Conservation (phyloP, 192 early-diverging fungal genomes). For the Haplosporangium gracile region DNA sequence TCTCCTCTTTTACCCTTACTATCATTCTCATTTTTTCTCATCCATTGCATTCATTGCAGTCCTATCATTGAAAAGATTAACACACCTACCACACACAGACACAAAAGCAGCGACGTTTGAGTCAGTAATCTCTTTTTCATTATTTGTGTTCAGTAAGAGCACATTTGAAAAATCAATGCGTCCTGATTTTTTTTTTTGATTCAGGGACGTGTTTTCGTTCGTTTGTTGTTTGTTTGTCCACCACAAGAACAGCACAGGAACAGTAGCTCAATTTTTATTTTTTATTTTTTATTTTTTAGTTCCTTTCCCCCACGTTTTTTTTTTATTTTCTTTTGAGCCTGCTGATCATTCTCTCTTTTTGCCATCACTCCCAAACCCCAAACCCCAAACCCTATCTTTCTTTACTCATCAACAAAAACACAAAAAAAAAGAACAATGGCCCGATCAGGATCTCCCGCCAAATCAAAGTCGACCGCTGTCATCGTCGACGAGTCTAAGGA, state of each 20-base stretch:
- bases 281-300: neutral
- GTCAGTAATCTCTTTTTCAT: no score
- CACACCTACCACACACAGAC: no score
- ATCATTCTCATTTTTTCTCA: neutral
- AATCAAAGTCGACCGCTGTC: conserved; percentile 3
- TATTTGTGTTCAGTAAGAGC: neutral
- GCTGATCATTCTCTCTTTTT: neutral
- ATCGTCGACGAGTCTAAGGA: conserved; percentile 6
- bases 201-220: neutral
- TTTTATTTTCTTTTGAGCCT: neutral
- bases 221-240: neutral
- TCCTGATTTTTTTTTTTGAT: no score
- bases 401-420: neutral
- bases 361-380: neutral
- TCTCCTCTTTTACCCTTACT: conserved; percentile 1
- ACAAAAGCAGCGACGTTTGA: no score
- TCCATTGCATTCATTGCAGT: neutral
- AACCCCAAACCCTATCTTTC: neutral
- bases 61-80: neutral
- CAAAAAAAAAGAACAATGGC: conserved; percentile 16
- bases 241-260: neutral
- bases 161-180: neutral
- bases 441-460: conserved; percentile 14
- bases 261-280: conserved; percentile 9
- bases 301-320: neutral